A percentile compares a stretch with the other conserved stretches of the same genome.
phyloP scores from a whole-genome alignment of 116 monocot genomes.

The Trichopus zeylanicus region DNA sequence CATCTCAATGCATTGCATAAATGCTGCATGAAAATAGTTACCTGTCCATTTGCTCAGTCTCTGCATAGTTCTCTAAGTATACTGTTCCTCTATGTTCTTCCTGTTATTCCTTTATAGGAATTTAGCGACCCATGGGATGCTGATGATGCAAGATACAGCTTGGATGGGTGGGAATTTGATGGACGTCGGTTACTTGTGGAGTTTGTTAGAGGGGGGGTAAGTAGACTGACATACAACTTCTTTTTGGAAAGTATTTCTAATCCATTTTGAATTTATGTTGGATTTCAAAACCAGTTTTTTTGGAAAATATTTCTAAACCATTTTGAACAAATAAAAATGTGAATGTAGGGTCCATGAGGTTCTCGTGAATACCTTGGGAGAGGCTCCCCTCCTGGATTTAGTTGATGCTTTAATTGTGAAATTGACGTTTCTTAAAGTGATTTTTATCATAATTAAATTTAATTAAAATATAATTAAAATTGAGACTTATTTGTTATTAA shows the following conservation, averaged over 20 bases:
- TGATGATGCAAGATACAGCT: constrained; percentile 78
- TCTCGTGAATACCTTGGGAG: constrained; percentile 84
- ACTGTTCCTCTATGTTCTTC: constrained; percentile 7
- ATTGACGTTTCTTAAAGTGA: no score
- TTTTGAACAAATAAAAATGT: neutral
- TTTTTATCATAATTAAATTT: no score
- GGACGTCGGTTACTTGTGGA: constrained; percentile 79
- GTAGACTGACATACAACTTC: neutral
- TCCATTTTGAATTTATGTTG: neutral
- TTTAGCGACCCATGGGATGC: constrained; percentile 82
- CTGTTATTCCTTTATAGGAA: constrained; percentile 30
- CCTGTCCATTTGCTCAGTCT: neutral
- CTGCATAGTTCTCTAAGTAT: constrained; percentile 12
- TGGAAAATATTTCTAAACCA: no score
- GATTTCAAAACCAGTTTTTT: neutral
- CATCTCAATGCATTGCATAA: neutral
- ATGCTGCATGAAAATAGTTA: neutral
- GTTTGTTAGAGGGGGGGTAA: constrained; percentile 81
- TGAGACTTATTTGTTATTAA: no score
- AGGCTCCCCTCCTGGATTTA: constrained; percentile 87
- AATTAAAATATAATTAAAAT: no score
- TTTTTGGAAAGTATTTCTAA: neutral
- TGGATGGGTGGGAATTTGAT: constrained; percentile 81
- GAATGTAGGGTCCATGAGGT: constrained; percentile 69
- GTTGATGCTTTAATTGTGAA: constrained; percentile 94